Base-by-base conservation (phyloP, 345 rosid genomes). In the Aquilaria sinensis region DNA sequence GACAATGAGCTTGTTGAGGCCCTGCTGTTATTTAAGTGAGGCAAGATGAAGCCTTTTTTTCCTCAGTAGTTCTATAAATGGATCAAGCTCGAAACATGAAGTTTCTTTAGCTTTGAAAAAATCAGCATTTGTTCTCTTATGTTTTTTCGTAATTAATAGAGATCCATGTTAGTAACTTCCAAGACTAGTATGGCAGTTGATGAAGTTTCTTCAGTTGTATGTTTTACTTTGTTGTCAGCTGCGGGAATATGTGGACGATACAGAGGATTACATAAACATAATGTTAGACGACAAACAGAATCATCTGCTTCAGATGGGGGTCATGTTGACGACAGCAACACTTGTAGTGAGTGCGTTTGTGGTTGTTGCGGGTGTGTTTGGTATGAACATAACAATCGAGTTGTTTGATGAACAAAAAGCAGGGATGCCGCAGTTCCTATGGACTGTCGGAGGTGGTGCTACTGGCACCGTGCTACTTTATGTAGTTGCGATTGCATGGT, bases 251-350 rank as follows among this genome's bases (percentile, higher is more conserved):
- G 95, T 90, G 5, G 97, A 94, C 58, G 97, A 90, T 77, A 90
- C 99, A 2, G 97, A 94, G 70, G 97, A 88, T 64, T 88, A 88
- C 84, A 86, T 90, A 68, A 94, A 94, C 85, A 90, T 90, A 71
- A 88, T 88, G 97, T 75, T 94, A 54, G 97, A 90, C 63, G 97
- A 88, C 83, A 90, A 90, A 76, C 96, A 94, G 77, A 94, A 94
- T 72, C 95, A 94, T 73, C 88, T 90, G 33, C 82, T 94, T 70
- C 95, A 82, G 73, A 94, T 90, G 96, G 99, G 99, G 6, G 96
- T 90, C 68, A 82, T 90, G 91, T 64, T 94, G 72, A 83, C 96
- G 3, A 88, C 97, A 6, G 97, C 99, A 13, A 94, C 95, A 1
- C 84, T 94, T 0, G 88, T 90, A 57, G 56, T 88, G 64, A 82